These are phyloP conservation scores for Neoboletus magnificus DNA, from an alignment of 768 basidiomycete genomes.

Conservation along the genomic window DNA sequence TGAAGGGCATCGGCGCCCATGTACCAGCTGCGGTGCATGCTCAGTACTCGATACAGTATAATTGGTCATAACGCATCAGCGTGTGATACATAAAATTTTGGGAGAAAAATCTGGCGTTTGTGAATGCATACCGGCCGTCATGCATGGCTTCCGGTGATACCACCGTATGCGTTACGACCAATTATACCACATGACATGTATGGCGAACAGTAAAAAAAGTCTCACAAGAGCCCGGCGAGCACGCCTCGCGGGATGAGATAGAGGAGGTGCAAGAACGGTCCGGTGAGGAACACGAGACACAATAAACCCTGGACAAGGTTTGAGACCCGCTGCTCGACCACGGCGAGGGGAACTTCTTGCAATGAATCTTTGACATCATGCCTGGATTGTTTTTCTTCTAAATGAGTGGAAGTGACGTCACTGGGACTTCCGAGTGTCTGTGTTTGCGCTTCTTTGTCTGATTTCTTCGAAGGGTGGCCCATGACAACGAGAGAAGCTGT, in stretches of 20 bases:
- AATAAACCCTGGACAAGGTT: conserved; percentile 82
- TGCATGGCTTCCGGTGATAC: neutral
- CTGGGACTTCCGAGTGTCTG: neutral
- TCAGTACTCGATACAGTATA: neutral
- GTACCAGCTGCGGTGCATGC: conserved; percentile 59
- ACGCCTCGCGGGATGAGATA: conserved; percentile 79
- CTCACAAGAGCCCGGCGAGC: conserved; percentile 81
- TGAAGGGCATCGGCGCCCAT: conserved; percentile 86
- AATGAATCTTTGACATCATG: neutral
- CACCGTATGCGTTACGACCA: neutral
- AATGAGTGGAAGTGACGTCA: neutral
- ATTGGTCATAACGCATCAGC: neutral
- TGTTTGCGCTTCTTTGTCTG: conserved; percentile 36
- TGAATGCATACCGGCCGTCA: neutral
- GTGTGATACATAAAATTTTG: neutral
- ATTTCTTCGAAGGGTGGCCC: conserved; percentile 42
- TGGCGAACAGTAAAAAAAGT: conserved; percentile 9
- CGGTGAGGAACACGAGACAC: conserved; percentile 74
- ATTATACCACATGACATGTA: neutral
- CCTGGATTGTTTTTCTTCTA: conserved; percentile 24
- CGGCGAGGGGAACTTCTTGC: conserved; percentile 59
- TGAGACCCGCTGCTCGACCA: conserved; percentile 92
- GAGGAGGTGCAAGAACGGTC: conserved; percentile 79
- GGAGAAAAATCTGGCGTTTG: neutral
- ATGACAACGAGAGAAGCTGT: conserved; percentile 77